A percentile compares a stretch with the other conserved stretches of the same genome.
Conservation (phyloP, 1,284 basidiomycete species). For the Cutaneotrichosporon curvatum region DNA sequence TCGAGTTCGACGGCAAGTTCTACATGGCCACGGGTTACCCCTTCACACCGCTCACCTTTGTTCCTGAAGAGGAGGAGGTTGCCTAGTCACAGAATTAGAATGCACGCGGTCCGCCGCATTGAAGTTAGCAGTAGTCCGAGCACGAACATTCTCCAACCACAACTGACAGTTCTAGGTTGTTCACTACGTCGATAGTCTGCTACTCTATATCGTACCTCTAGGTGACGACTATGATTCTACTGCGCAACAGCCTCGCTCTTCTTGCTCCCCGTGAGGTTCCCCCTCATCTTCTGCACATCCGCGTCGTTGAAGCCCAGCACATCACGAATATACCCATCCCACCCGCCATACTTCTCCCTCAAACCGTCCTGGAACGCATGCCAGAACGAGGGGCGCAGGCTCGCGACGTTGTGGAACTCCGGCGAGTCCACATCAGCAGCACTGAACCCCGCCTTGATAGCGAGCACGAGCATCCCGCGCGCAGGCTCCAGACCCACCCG, state of each 20-base stretch:
- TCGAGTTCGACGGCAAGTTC: conserved; percentile 95
- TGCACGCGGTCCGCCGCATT: too few species aligned
- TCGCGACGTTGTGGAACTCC: conserved; percentile 9
- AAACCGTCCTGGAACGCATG: background rate
- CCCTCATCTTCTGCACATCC: conserved; percentile 8
- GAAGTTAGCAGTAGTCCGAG: too few species aligned
- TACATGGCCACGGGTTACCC: conserved; percentile 78
- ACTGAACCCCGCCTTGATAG: background rate
- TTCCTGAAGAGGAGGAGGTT: conserved; percentile 1
- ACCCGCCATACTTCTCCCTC: conserved; percentile 8
- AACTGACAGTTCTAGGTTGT: too few species aligned
- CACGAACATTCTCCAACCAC: too few species aligned
- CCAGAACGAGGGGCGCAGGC: conserved; percentile 5
- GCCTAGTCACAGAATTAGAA: too few species aligned
- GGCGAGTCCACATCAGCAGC: conserved; percentile 1
- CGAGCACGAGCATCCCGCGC: conserved; percentile 6
- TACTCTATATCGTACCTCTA: too few species aligned
- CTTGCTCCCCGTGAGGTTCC: conserved; percentile 1
- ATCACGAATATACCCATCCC: conserved; percentile 8
- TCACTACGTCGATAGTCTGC: too few species aligned
- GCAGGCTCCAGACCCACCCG: conserved; percentile 16
- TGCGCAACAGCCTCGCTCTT: too few species aligned
- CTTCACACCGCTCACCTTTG: conserved; percentile 46
- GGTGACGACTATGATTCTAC: too few species aligned
- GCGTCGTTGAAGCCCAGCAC: conserved; percentile 6